Base-by-base conservation (phyloP, 2,329 filamentous ascomycete species). In the Pezicula neosporulosa region DNA sequence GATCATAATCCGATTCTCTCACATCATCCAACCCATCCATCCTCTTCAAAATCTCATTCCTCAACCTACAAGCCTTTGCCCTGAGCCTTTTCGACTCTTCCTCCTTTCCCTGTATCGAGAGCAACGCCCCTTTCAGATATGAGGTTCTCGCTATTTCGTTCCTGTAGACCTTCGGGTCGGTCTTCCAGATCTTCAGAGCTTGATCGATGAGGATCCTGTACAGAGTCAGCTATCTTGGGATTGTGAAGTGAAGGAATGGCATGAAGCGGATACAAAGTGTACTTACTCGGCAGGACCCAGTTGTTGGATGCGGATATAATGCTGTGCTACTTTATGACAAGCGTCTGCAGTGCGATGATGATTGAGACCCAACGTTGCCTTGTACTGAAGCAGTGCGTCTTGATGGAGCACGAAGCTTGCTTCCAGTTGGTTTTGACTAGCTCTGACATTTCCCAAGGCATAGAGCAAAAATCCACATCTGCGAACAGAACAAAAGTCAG, bases 261-360 rank as follows among this genome's bases (percentile, higher is more conserved):
- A 41, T 48, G 2, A 37, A 41, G 33, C 42, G 42, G 9, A 27
- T 21, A 10, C 24, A 27, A 12, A 41, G 47, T 27, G 47, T 18
- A 30, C 42, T 35, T 10, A 41, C 47, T 19, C 41, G 42, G 51
- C 47, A 2, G 51, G 49, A 24, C 50, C 47, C 18, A 47, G 47
- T 15, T 47, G 51, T 21, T 18, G 18, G 37, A 44, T 39, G 18
- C 61, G 50, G 8, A 57, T 50, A 45, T 59, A 28, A 50, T 66
- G 61, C 39, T 64, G 56, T 4, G 60, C 62, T 39, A 65, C 36
- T 47, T 64, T 63, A 50, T 60, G 54, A 28, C 49, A 49, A 3
- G 48, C 44, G 48, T 52, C 60, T 41, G 56, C 58, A 44, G 61
- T 65, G 21, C 58, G 59, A 43, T 61, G 60, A 43, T 63, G 58